Conservation (phyloP, 345 rosid genomes). For the Gossypium stocksii region DNA sequence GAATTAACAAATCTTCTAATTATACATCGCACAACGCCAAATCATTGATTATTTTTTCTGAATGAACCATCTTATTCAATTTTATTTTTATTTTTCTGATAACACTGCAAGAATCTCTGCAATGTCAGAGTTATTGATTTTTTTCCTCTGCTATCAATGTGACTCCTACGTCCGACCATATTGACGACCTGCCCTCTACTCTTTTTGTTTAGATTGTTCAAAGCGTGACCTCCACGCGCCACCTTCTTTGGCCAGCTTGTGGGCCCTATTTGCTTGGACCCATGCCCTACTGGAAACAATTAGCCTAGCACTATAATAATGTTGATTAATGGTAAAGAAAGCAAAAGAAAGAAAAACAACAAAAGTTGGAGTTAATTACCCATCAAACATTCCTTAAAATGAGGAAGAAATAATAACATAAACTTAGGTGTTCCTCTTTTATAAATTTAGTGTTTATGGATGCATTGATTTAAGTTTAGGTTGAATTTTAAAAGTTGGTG, state of each 20-base stretch:
- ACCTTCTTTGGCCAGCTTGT: not conserved
- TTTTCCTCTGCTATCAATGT: constrained; percentile 8
- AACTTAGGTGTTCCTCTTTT: not conserved
- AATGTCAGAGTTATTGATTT: constrained; percentile 15
- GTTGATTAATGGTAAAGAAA: not conserved
- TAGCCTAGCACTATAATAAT: too few relatives aligned
- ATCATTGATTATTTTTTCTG: too few relatives aligned
- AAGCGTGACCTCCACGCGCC: not conserved
- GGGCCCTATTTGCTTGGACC: not conserved
- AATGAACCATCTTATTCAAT: too few relatives aligned
- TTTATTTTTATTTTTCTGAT: too few relatives aligned
- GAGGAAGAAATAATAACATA: not conserved
- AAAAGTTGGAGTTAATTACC: not conserved
- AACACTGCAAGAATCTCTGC: constrained; percentile 35
- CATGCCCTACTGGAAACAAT: too few relatives aligned
- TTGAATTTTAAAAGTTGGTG: too few relatives aligned
- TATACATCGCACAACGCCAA: too few relatives aligned
- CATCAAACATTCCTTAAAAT: not conserved
- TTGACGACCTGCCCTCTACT: constrained; percentile 21
- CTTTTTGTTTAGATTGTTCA: not conserved
- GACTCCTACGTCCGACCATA: constrained; percentile 29
- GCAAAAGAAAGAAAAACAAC: not conserved
- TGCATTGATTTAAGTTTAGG: too few relatives aligned
- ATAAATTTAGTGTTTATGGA: too few relatives aligned
- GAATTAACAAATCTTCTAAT: too few relatives aligned